phyloP scores from a whole-genome alignment of 2,329 filamentous ascomycete genomes.

The Mollisiaceae sp. region DNA sequence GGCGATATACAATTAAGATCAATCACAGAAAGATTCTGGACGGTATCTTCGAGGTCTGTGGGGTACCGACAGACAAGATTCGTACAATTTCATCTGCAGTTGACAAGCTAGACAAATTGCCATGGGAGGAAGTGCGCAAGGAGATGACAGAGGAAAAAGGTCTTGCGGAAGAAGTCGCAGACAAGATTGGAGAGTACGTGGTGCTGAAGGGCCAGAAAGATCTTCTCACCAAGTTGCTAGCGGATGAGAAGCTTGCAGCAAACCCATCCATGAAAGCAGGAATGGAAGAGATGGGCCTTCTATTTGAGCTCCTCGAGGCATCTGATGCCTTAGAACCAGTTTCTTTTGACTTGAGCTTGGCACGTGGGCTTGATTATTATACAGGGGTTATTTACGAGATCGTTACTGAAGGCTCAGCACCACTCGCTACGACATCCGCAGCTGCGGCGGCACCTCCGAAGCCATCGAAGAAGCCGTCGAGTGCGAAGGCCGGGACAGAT shows the following conservation, averaged over 20 bases:
- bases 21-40: conserved; percentile 96
- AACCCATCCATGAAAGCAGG: conserved; percentile 81
- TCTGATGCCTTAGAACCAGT: conserved; percentile 75
- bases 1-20: conserved; percentile 77
- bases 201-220: conserved; percentile 76
- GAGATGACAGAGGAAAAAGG: conserved; percentile 96
- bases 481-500: conserved; percentile 58
- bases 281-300: conserved; percentile 77
- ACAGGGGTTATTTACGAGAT: conserved; percentile 81
- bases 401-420: conserved; percentile 68
- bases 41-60: conserved; percentile 88
- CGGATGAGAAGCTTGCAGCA: conserved; percentile 68
- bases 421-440: conserved; percentile 44
- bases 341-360: conserved; percentile 88
- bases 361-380: conserved; percentile 87
- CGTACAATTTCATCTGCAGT: conserved; percentile 90
- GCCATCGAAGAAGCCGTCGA: conserved; percentile 47
- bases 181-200: conserved; percentile 88
- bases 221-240: conserved; percentile 71
- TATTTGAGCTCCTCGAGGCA: conserved; percentile 82
- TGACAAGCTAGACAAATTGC: conserved; percentile 93
- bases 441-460: conserved; percentile 47
- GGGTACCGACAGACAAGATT: conserved; percentile 86
- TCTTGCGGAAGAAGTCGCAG: conserved; percentile 74
- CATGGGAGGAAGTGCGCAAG: conserved; percentile 86